phyloP scores from a whole-genome alignment of 2,329 filamentous ascomycete species.

The Arthrobotrys pseudoclavata region DNA sequence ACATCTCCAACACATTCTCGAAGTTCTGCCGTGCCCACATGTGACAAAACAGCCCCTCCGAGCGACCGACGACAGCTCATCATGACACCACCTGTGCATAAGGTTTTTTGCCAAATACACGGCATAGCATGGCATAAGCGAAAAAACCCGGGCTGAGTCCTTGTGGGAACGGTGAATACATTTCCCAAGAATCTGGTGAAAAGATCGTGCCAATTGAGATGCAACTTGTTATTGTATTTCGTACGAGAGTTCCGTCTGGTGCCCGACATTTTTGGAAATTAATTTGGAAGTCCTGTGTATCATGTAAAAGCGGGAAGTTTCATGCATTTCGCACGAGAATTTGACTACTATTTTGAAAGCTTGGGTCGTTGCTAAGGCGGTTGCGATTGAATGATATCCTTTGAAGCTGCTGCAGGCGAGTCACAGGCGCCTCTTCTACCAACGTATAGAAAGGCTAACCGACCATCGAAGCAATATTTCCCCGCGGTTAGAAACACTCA shows the following conservation, averaged over 20 bases:
- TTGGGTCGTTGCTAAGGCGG: conserved; percentile 46
- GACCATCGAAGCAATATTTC: not conserved
- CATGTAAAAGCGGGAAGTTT: conserved; percentile 23
- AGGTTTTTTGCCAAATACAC: conserved; percentile 42
- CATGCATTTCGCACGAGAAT: conserved; percentile 23
- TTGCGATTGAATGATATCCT: conserved; percentile 13
- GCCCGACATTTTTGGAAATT: conserved; percentile 4
- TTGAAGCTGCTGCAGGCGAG: conserved; percentile 1
- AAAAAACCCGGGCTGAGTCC: conserved; percentile 24
- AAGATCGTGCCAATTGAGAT: not conserved
- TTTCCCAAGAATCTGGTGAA: not conserved
- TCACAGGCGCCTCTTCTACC: conserved; percentile 1
- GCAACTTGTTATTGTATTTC: not conserved
- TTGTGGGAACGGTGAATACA: conserved; percentile 35
- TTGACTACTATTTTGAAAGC: not conserved
- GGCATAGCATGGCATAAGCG: conserved; percentile 47
- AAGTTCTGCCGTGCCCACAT: conserved; percentile 32
- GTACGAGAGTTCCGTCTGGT: not conserved
- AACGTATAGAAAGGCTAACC: conserved; percentile 7
- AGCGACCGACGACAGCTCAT: conserved; percentile 20
- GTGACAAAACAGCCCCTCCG: conserved; percentile 1
- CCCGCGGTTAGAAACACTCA: conserved; percentile 12
- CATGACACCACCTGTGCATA: conserved; percentile 55
- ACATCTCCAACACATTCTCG: conserved; percentile 37
- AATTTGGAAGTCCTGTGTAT: conserved; percentile 8